These are phyloP conservation scores for Pneumocystis jirovecii DNA, from an alignment of 1,139 yeast genomes.

Conservation along the genomic window DNA sequence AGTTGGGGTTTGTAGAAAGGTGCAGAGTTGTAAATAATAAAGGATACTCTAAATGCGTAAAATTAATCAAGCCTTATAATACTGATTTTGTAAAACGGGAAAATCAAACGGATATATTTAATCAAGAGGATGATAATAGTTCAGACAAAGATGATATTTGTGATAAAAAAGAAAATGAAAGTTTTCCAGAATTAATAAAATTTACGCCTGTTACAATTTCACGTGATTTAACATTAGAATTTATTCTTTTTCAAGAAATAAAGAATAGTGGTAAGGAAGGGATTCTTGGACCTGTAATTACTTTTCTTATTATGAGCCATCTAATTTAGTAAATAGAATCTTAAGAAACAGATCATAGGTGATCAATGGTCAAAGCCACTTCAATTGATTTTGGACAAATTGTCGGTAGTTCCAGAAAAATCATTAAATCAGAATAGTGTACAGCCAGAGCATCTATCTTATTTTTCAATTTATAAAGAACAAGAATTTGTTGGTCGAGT, in stretches of 20 bases:
- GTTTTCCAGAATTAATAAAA: not conserved
- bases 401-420: not conserved
- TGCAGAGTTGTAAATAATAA: not conserved
- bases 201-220: not conserved
- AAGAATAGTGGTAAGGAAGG: not conserved
- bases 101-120: not conserved
- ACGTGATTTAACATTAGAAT: not conserved
- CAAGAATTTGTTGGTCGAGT: not conserved
- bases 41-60: not conserved
- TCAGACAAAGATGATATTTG: not conserved
- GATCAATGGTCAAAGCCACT: not conserved
- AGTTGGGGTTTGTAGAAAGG: not conserved
- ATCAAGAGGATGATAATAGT: not conserved
- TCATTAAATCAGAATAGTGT: not conserved
- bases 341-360: not conserved
- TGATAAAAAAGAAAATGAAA: not conserved
- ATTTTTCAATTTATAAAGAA: not conserved
- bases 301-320: not conserved
- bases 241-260: not conserved
- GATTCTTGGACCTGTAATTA: not conserved
- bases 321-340: not conserved
- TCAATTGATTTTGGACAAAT: not conserved
- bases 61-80: not conserved
- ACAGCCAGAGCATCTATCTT: not conserved
- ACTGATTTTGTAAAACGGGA: not conserved